Percentiles rank a stretch among this genome's conserved stretches.
Evolutionary conservation across 768 basidiomycete genomes (phyloP).

Genomic region (Dioszegia aurantiaca): DNA sequence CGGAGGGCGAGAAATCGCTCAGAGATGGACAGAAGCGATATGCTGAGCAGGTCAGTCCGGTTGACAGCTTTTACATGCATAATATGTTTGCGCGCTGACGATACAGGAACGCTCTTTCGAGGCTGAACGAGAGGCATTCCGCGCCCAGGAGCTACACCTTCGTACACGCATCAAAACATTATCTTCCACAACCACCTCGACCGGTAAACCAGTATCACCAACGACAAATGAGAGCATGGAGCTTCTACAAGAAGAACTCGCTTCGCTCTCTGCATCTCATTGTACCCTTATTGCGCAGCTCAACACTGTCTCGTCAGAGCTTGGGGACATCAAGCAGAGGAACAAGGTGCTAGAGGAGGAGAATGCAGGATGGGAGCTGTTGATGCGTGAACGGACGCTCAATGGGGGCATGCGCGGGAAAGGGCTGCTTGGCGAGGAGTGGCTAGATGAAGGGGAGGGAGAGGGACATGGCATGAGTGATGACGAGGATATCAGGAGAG

Average conservation of each 20-base stretch:
- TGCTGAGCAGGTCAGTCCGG: conserved; percentile 41
- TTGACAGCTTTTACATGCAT: background rate
- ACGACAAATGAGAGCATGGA: background rate
- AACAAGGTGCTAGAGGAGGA: conserved; percentile 78
- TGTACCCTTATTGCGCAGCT: conserved; percentile 77
- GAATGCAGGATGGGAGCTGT: conserved; percentile 93
- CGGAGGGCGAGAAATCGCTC: conserved; percentile 28
- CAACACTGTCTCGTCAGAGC: conserved; percentile 75
- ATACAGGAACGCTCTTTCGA: conserved; percentile 46
- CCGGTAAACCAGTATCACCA: background rate
- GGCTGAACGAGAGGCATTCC: conserved; percentile 40
- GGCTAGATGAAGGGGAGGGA: conserved; percentile 6
- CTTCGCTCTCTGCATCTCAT: conserved; percentile 81
- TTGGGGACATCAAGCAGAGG: conserved; percentile 80
- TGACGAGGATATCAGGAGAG: background rate
- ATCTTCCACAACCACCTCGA: background rate
- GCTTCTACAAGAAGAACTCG: conserved; percentile 60
- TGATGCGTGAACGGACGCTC: conserved; percentile 84
- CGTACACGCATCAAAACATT: conserved; percentile 22
- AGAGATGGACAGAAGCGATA: conserved; percentile 39
- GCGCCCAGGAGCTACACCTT: conserved; percentile 36
- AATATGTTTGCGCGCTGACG: background rate
- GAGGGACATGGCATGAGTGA: too few species aligned
- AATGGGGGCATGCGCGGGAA: conserved; percentile 58
- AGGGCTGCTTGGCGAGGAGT: conserved; percentile 7